Percentiles rank a stretch among this genome's conserved stretches.
These are phyloP conservation scores for Isochrysis galbana DNA, from an alignment of 78 protist genomes.

Conservation along the genomic window DNA sequence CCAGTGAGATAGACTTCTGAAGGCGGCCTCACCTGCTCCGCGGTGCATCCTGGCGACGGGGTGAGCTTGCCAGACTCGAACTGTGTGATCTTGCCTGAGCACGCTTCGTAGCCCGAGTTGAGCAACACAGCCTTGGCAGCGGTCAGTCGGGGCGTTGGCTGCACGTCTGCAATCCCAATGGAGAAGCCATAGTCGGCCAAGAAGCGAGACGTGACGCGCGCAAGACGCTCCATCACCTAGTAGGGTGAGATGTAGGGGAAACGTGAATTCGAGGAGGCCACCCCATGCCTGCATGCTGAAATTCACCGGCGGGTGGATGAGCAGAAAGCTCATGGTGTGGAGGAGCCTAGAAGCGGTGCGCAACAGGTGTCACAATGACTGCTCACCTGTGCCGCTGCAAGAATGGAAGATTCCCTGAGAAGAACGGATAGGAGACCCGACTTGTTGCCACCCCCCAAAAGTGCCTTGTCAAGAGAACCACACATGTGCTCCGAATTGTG, in stretches of 20 bases:
- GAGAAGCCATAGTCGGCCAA: constrained; percentile 83
- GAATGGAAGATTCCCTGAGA: constrained; percentile 66
- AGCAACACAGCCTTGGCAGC: constrained; percentile 74
- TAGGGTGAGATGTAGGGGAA: too few species aligned
- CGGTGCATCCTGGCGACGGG: constrained; percentile 85
- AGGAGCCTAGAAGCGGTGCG: too few species aligned
- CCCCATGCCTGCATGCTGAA: too few species aligned
- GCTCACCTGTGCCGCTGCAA: constrained; percentile 75
- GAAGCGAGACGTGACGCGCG: constrained; percentile 71
- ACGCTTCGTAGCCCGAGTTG: constrained; percentile 59
- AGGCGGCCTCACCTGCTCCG: too few species aligned
- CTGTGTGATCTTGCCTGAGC: constrained; percentile 64
- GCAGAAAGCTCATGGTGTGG: too few species aligned
- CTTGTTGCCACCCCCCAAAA: constrained; percentile 53
- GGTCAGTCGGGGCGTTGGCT: constrained; percentile 70
- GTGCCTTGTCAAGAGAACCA: constrained; percentile 89
- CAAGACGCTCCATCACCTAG: constrained; percentile 88
- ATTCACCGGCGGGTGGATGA: too few species aligned
- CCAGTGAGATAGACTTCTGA: too few species aligned
- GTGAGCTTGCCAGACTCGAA: constrained; percentile 67
- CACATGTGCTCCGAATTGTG: constrained; percentile 80
- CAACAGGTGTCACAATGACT: too few species aligned
- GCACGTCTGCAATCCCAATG: constrained; percentile 96
- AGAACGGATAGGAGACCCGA: constrained; percentile 81
- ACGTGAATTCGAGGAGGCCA: too few species aligned